Percentiles rank a stretch among this genome's conserved stretches.
Evolutionary conservation across 768 basidiomycete species (phyloP).

Genomic region (Multifurca ochricompacta): DNA sequence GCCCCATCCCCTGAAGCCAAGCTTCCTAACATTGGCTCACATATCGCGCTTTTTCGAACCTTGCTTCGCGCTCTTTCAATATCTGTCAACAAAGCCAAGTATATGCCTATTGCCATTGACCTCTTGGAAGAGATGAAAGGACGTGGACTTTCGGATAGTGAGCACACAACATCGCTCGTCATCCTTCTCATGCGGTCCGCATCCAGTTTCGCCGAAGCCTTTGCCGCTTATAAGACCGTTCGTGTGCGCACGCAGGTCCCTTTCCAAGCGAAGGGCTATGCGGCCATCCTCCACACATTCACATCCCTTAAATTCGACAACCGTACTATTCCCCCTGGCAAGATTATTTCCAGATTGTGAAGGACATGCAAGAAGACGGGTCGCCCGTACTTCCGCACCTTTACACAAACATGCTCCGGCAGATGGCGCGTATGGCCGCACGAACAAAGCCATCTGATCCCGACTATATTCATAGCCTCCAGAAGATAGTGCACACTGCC

Average conservation of each 20-base stretch:
- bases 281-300: slow-evolving; percentile 56
- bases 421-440: slow-evolving; percentile 39
- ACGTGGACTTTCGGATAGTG: slow-evolving; percentile 39
- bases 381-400: slow-evolving; percentile 47
- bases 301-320: slow-evolving; percentile 47
- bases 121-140: slow-evolving; percentile 62
- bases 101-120: slow-evolving; percentile 38
- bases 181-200: slow-evolving; percentile 63
- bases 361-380: slow-evolving; percentile 69
- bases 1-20: not conserved
- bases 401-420: slow-evolving; percentile 61
- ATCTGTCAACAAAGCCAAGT: slow-evolving; percentile 38
- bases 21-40: not conserved
- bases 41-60: slow-evolving; percentile 42
- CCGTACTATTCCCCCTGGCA: slow-evolving; percentile 26
- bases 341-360: slow-evolving; percentile 68
- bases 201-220: slow-evolving; percentile 47
- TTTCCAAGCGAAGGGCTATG: slow-evolving; percentile 54
- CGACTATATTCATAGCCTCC: slow-evolving; percentile 21
- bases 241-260: slow-evolving; percentile 25
- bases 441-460: slow-evolving; percentile 18
- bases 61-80: slow-evolving; percentile 32
- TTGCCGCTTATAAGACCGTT: slow-evolving; percentile 48
- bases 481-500: slow-evolving; percentile 40
- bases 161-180: slow-evolving; percentile 43